These are phyloP conservation scores for Coniochaeta prunicola DNA, from an alignment of 2,329 filamentous ascomycete species.

Conservation along the genomic window DNA sequence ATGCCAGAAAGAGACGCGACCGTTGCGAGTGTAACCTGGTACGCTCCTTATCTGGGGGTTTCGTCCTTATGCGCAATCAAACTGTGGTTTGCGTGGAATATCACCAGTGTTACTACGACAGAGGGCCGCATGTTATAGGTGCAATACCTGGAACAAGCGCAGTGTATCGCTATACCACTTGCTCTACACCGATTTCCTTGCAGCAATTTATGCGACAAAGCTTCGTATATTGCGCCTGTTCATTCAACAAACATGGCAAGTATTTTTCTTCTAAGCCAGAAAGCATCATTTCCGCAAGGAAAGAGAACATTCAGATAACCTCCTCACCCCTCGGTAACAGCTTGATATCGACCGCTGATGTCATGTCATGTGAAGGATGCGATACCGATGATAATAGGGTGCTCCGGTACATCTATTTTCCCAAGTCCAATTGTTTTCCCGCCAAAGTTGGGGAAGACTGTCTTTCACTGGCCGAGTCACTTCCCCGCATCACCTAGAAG, in stretches of 20 bases:
- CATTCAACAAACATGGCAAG: too few species aligned
- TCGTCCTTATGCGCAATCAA: neutral
- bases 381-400: neutral
- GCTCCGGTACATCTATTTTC: constrained; percentile 2
- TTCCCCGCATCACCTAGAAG: constrained; percentile 2
- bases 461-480: neutral
- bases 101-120: too few species aligned
- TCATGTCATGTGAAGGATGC: neutral
- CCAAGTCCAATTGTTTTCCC: neutral
- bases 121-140: too few species aligned
- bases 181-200: too few species aligned
- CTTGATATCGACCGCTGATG: neutral
- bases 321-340: neutral
- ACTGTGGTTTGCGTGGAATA: neutral
- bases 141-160: too few species aligned
- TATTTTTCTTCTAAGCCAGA: too few species aligned
- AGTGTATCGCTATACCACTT: too few species aligned
- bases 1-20: neutral
- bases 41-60: neutral
- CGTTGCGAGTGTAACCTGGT: neutral
- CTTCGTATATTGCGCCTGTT: too few species aligned
- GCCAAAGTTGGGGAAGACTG: neutral
- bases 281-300: too few species aligned
- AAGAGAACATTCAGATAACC: neutral
- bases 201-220: too few species aligned